A percentile compares a stretch with the other conserved stretches of the same genome.
These are phyloP conservation scores for Psilocybe sp. DNA, from an alignment of 768 basidiomycete genomes.

Conservation along the genomic window DNA sequence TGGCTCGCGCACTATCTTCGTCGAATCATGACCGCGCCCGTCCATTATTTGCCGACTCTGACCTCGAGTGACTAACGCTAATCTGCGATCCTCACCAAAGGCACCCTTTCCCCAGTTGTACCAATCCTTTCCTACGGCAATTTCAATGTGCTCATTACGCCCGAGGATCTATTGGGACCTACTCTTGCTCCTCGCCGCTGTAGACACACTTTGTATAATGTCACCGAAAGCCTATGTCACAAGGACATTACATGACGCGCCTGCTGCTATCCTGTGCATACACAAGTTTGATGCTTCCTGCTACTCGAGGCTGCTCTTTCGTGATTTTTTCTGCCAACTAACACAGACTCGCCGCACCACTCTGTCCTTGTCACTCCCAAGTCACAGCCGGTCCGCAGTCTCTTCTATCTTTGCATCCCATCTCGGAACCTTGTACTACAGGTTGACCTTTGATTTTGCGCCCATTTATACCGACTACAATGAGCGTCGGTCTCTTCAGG, in stretches of 20 bases:
- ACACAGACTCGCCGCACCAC: background rate
- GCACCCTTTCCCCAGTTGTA: background rate
- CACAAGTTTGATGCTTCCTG: slow-evolving; percentile 12
- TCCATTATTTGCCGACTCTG: slow-evolving; percentile 1
- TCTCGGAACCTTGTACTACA: background rate
- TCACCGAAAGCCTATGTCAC: too few species aligned
- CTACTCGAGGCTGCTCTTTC: slow-evolving; percentile 4
- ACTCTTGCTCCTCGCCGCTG: too few species aligned
- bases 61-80: background rate
- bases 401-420: too few species aligned
- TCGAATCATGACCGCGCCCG: too few species aligned
- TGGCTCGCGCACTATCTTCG: too few species aligned
- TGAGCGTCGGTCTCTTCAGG: background rate
- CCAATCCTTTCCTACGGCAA: background rate
- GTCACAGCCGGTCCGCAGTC: too few species aligned
- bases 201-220: too few species aligned
- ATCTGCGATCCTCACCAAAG: background rate
- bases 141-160: slow-evolving; percentile 1
- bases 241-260: too few species aligned
- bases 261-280: too few species aligned
- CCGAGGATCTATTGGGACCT: slow-evolving; percentile 11
- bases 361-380: too few species aligned
- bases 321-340: slow-evolving; percentile 19
- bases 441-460: slow-evolving; percentile 2
- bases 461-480: background rate